Evolutionary conservation across 441 rosid species (phyloP), one percentile per base, ranked within the genome.

Genomic region (Populus hybrid): DNA sequence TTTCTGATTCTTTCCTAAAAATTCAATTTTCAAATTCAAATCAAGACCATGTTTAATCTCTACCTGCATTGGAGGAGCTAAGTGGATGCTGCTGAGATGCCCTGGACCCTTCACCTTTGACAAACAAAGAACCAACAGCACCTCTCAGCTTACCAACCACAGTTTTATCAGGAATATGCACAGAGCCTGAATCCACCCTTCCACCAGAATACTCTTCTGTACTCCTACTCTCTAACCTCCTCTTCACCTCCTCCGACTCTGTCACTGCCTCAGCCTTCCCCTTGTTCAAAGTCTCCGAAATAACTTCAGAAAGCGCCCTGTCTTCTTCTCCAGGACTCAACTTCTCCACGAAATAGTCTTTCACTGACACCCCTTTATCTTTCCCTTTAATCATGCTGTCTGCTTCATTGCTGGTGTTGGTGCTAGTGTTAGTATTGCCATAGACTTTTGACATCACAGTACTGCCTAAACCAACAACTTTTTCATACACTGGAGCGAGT

Each of bases 321-420:
- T 93, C 95, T 66, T 86, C 97, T 26, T 91, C 97, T n/a, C 95
- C 88, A 3, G 94, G 91, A 86, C 18, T 89, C 69, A 92, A 64
- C 72, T 89, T 92, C 80, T 88, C 94, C 7, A 85, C 82, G 0
- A 90, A 4, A 64, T 90, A 91, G n/a, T 78, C 83, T 83, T 77
- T 94, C 77, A 86, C 59, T 0, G 94, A 76, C 18, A 83, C 86
- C 64, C 88, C 86, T 81, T 83, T 88, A 24, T 84, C 87, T 75
- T 85, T 81, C 11, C 53, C 83, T 29, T 63, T 16, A 1, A 53
- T 63, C 2, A 76, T 72, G 2, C 24, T 33, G 20, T 42, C 75
- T 9, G 42, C 59, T 36, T 77, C 71, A 24, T 7, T 63, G 9
- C 63, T 42, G 1, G 66, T 26, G 2, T 40, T 63, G 1, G 76